Conservation (phyloP, 805 yeast species). For the Nakazawaea pomicola region DNA sequence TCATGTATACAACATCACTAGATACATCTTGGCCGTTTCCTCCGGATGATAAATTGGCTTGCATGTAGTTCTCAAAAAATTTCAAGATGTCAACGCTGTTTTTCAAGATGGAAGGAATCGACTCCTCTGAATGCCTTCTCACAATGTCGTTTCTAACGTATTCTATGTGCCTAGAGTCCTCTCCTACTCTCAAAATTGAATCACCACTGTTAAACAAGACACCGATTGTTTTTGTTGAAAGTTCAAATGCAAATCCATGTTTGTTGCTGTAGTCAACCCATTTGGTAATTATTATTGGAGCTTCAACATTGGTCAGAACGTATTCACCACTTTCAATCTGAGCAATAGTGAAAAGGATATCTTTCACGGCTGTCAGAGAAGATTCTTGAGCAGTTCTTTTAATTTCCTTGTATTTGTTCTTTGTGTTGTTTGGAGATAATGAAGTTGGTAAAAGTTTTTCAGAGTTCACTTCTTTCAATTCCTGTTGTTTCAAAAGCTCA, state of each 20-base stretch:
- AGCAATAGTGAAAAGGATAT: conserved; percentile 12
- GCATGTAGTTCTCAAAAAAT: conserved; percentile 89
- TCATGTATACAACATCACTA: conserved; percentile 10
- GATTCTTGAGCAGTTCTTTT: conserved; percentile 21
- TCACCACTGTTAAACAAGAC: conserved; percentile 84
- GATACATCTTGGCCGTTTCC: conserved; percentile 34
- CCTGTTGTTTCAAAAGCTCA: conserved; percentile 57
- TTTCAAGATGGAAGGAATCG: conserved; percentile 43
- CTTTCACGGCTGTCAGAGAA: conserved; percentile 19
- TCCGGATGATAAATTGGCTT: conserved; percentile 75
- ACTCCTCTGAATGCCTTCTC: conserved; percentile 36
- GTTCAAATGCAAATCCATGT: conserved; percentile 91
- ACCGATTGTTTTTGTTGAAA: conserved; percentile 86
- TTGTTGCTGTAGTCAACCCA: conserved; percentile 98
- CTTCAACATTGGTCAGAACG: conserved; percentile 27
- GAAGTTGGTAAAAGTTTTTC: conserved; percentile 77
- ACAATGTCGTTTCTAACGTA: conserved; percentile 50
- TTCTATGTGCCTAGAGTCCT: conserved; percentile 58
- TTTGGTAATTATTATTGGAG: conserved; percentile 76
- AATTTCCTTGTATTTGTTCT: conserved; percentile 77
- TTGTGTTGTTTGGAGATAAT: conserved; percentile 89
- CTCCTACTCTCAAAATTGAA: conserved; percentile 65
- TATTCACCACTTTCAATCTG: conserved; percentile 8
- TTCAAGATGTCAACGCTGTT: conserved; percentile 82
- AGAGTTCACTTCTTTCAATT: conserved; percentile 64